phyloP scores from a whole-genome alignment of 2,329 filamentous ascomycete species.

The Mycosphaerella sp. region DNA sequence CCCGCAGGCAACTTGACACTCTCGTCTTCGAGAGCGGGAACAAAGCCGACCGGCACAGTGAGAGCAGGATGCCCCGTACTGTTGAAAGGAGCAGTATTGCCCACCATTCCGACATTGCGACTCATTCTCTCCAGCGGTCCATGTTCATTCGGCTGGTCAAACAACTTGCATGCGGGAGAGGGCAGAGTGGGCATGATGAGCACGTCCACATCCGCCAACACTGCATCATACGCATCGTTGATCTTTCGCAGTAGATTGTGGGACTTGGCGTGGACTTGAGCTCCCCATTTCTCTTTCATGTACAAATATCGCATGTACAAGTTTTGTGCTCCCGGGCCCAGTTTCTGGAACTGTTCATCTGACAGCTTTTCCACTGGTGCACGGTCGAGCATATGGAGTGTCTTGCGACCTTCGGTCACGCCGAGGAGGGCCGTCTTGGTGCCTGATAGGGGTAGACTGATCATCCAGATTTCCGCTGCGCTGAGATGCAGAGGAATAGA shows the following conservation, averaged over 20 bases:
- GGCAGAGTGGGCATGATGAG: constrained; percentile 45
- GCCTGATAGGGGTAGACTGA: constrained; percentile 12
- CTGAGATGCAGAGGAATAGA: constrained; percentile 43
- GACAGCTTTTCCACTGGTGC: constrained; percentile 4
- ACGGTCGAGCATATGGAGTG: constrained; percentile 17
- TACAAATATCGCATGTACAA: constrained; percentile 18
- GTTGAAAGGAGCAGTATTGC: constrained; percentile 37
- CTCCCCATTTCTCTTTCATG: constrained; percentile 11
- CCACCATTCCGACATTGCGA: constrained; percentile 15
- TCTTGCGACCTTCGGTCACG: constrained; percentile 14
- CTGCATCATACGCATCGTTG: constrained; percentile 42
- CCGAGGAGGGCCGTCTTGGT: constrained; percentile 10
- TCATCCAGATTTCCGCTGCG: constrained; percentile 42
- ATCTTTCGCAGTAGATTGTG: constrained; percentile 40
- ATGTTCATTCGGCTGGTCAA: constrained; percentile 6
- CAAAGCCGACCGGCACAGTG: constrained; percentile 38
- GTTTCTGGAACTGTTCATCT: constrained; percentile 14
- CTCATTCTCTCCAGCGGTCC: constrained; percentile 19
- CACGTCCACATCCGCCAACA: constrained; percentile 39
- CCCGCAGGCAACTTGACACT: constrained; percentile 27
- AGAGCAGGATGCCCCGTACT: constrained; percentile 45
- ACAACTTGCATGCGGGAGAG: constrained; percentile 15
- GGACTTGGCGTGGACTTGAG: constrained; percentile 37
- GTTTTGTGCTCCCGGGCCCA: constrained; percentile 17
- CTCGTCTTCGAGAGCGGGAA: constrained; percentile 15